These are phyloP conservation scores for Microsporum ferrugineum DNA, from an alignment of 2,329 filamentous ascomycete genomes.

Conservation along the genomic window DNA sequence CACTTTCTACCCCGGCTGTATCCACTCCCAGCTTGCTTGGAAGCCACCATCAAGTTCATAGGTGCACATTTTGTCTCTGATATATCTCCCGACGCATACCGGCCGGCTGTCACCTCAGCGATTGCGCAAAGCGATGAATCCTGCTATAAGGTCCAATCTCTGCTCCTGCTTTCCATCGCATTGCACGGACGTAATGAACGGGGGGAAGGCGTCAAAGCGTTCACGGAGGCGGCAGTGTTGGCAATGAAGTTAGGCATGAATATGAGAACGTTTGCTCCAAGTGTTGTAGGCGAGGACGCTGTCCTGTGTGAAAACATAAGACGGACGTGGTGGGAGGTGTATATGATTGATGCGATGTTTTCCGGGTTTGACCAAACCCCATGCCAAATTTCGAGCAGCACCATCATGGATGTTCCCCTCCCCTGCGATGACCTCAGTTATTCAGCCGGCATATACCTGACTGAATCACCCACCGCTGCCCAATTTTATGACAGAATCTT, in stretches of 20 bases:
- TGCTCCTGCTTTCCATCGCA: constrained; percentile 64
- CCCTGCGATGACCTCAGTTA: constrained; percentile 72
- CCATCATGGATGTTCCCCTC: constrained; percentile 56
- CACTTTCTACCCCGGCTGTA: constrained; percentile 28
- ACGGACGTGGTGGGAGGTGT: constrained; percentile 83
- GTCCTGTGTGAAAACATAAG: constrained; percentile 73
- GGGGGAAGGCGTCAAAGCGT: constrained; percentile 54
- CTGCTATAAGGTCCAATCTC: constrained; percentile 61
- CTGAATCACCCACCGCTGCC: constrained; percentile 49
- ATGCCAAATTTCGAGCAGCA: constrained; percentile 55
- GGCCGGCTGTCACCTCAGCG: constrained; percentile 23
- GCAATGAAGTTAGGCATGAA: constrained; percentile 70
- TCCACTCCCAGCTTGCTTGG: constrained; percentile 38
- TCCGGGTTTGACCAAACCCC: constrained; percentile 51
- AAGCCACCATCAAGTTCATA: constrained; percentile 46
- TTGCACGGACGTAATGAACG: constrained; percentile 67
- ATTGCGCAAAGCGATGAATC: constrained; percentile 35
- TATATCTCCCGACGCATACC: constrained; percentile 36
- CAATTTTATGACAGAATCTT: constrained; percentile 73
- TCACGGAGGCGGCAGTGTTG: constrained; percentile 56
- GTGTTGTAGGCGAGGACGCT: constrained; percentile 52
- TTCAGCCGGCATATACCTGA: constrained; percentile 44
- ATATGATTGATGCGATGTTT: constrained; percentile 72
- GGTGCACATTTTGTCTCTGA: constrained; percentile 44
- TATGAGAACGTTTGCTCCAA: constrained; percentile 52